These are phyloP conservation scores for Ceriops tagal DNA, from an alignment of 345 rosid species.

Conservation along the genomic window DNA sequence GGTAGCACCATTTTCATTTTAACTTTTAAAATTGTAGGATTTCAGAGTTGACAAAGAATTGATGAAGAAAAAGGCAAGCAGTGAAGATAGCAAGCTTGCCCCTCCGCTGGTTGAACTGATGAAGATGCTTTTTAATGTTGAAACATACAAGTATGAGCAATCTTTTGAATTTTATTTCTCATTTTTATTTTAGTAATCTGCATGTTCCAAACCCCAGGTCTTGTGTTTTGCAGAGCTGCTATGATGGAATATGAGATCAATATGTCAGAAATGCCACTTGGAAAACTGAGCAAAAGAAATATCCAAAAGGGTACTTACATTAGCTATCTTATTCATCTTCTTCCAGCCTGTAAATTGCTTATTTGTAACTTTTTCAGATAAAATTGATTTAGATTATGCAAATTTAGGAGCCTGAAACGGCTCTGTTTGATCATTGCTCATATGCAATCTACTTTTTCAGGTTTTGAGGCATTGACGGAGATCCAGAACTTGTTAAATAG, in stretches of 20 bases:
- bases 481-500: conserved; percentile 69
- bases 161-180: background rate
- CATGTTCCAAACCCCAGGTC: conserved; percentile 18
- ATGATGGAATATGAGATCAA: conserved; percentile 98
- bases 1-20: background rate
- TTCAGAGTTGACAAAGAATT: conserved; percentile 76
- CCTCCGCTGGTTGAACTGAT: conserved; percentile 64
- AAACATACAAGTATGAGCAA: conserved; percentile 66
- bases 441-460: conserved; percentile 31
- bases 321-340: conserved; percentile 8
- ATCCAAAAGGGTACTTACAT: conserved; percentile 65
- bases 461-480: conserved; percentile 90
- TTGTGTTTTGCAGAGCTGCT: conserved; percentile 66
- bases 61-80: conserved; percentile 37
- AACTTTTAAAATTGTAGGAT: conserved; percentile 48
- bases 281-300: conserved; percentile 86
- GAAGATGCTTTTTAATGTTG: conserved; percentile 90
- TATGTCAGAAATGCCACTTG: conserved; percentile 98
- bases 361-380: background rate
- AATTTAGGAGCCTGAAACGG: conserved; percentile 8
- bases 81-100: conserved; percentile 59
- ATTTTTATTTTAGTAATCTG: conserved; percentile 1
- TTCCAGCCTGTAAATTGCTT: background rate
- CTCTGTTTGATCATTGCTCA: conserved; percentile 6
- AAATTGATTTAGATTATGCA: background rate